A percentile compares a stretch with the other conserved stretches of the same genome.
phyloP scores from a whole-genome alignment of 2,329 filamentous ascomycete genomes.

The Teratosphaeriaceae sp. region DNA sequence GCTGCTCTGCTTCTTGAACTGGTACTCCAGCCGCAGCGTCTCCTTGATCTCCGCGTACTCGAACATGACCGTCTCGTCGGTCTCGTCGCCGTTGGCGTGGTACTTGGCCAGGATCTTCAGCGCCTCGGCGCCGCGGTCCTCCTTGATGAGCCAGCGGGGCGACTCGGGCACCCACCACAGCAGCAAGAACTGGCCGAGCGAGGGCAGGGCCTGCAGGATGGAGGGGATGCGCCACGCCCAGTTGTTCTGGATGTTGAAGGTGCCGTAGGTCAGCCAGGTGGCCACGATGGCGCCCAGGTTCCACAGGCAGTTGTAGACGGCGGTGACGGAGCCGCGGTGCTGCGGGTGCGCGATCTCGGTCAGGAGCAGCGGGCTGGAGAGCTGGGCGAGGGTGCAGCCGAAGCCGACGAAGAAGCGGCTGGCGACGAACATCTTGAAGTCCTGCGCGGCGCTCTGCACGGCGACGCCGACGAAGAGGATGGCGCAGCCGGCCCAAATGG shows the following conservation, averaged over 20 bases:
- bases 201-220: constrained; percentile 45
- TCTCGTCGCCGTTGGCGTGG: constrained; percentile 4
- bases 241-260: constrained; percentile 2
- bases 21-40: constrained; percentile 3
- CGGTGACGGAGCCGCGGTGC: constrained; percentile 28
- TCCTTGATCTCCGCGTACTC: constrained; percentile 6
- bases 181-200: constrained; percentile 40
- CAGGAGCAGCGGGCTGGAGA: constrained; percentile 5
- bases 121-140: constrained; percentile 46
- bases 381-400: constrained; percentile 4
- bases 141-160: constrained; percentile 52
- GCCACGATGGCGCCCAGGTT: constrained; percentile 6
- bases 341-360: constrained; percentile 16
- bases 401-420: constrained; percentile 25
- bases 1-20: constrained; percentile 1
- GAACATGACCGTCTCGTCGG: neutral
- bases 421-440: constrained; percentile 6
- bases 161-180: constrained; percentile 52
- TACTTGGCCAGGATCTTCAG: constrained; percentile 38
- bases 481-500: constrained; percentile 38
- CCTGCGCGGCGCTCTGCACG: constrained; percentile 1
- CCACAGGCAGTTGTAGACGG: constrained; percentile 8
- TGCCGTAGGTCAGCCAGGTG: constrained; percentile 5
- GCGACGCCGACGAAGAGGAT: constrained; percentile 41
- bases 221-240: constrained; percentile 37